phyloP scores from a whole-genome alignment of 306 rosid species.

The Cucumis hystrix region DNA sequence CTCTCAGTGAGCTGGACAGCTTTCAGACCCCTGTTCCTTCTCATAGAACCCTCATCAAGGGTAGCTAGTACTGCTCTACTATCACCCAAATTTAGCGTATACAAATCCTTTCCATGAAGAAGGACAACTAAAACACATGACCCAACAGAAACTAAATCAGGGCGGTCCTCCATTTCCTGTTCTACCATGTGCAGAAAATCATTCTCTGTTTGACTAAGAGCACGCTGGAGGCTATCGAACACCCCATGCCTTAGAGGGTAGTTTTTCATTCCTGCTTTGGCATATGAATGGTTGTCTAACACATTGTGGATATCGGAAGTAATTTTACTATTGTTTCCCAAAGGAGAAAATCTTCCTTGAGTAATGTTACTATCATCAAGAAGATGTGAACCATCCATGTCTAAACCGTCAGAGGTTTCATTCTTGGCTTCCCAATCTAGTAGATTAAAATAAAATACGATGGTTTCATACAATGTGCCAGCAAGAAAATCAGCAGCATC shows the following conservation, averaged over 20 bases:
- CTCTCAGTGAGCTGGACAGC: slow-evolving; percentile 85
- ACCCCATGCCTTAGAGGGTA: slow-evolving; percentile 40
- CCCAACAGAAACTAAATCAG: slow-evolving; percentile 89
- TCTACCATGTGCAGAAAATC: slow-evolving; percentile 96
- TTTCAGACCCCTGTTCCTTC: slow-evolving; percentile 27
- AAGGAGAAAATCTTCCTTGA: slow-evolving; percentile 14
- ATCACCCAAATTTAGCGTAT: slow-evolving; percentile 81
- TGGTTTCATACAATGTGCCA: slow-evolving; percentile 82
- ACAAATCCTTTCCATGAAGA: slow-evolving; percentile 78
- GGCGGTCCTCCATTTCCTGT: slow-evolving; percentile 93
- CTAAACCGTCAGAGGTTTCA: slow-evolving; percentile 19
- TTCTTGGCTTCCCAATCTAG: slow-evolving; percentile 43
- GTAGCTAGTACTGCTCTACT: slow-evolving; percentile 91
- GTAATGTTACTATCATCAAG: slow-evolving; percentile 13
- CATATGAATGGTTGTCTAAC: slow-evolving; percentile 17
- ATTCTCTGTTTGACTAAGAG: slow-evolving; percentile 70
- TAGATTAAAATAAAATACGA: slow-evolving; percentile 43
- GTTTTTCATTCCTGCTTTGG: slow-evolving; percentile 8
- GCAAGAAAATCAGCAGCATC: slow-evolving; percentile 99
- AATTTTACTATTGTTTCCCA: slow-evolving; percentile 6
- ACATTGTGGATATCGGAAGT: slow-evolving; percentile 12
- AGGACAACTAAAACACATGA: slow-evolving; percentile 86
- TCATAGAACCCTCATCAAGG: slow-evolving; percentile 10
- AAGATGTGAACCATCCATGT: slow-evolving; percentile 23
- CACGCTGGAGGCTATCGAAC: slow-evolving; percentile 59